Percentiles rank a stretch among this genome's conserved stretches.
Evolutionary conservation across 495 filamentous ascomycete genomes (phyloP).

Genomic region (Xylaria palmicola): DNA sequence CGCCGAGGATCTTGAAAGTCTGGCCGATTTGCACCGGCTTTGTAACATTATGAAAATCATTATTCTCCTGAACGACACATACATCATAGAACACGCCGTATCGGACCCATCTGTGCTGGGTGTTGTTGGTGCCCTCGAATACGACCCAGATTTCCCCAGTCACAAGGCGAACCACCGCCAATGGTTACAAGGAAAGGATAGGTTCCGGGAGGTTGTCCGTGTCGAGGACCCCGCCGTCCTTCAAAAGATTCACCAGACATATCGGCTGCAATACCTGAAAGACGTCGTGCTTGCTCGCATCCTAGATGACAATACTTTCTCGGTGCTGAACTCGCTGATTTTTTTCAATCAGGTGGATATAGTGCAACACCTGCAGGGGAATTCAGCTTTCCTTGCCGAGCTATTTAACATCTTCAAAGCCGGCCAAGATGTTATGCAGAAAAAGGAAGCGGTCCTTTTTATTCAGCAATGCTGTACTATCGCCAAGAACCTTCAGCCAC

Average conservation of each 20-base stretch:
- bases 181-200: conserved; percentile 82
- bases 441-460: conserved; percentile 92
- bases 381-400: conserved; percentile 73
- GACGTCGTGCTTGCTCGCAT: conserved; percentile 96
- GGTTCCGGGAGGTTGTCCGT: conserved; percentile 93
- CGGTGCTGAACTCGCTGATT: conserved; percentile 94
- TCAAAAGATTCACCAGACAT: conserved; percentile 93
- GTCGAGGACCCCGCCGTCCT: conserved; percentile 79
- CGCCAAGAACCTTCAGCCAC: conserved; percentile 88
- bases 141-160: conserved; percentile 97
- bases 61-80: conserved; percentile 89
- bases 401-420: conserved; percentile 85
- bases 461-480: conserved; percentile 95
- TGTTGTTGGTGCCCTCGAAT: conserved; percentile 95
- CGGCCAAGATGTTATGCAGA: conserved; percentile 63
- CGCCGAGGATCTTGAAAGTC: conserved; percentile 87
- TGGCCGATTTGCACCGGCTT: conserved; percentile 79
- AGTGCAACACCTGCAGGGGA: conserved; percentile 83
- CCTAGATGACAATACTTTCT: conserved; percentile 95
- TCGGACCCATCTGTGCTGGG: conserved; percentile 86
- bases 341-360: conserved; percentile 99
- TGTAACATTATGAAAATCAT: conserved; percentile 99
- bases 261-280: conserved; percentile 95
- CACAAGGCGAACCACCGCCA: conserved; percentile 97
- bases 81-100: conserved; percentile 90